Conservation (phyloP, 23 red algal species). For the Cyanidiococcus yangmingshanensis region DNA sequence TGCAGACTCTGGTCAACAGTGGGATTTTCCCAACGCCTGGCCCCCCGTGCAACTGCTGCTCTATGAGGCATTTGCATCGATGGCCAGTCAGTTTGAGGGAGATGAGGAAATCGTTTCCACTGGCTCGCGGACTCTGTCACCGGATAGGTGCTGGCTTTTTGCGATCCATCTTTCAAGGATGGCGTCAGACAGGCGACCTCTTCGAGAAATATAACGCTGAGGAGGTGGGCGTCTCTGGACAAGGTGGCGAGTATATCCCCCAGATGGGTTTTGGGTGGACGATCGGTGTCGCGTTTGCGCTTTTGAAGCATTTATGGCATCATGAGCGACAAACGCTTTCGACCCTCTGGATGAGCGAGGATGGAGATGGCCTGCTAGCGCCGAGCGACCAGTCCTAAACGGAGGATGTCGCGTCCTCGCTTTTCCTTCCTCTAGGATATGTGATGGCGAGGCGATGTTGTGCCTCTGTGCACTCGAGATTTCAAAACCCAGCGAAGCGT, state of each 20-base stretch:
- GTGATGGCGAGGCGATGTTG: no score
- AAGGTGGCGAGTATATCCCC: slow-evolving; percentile 64
- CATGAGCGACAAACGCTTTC: not conserved
- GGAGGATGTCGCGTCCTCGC: no score
- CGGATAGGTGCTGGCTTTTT: slow-evolving; percentile 46
- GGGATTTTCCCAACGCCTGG: slow-evolving; percentile 91
- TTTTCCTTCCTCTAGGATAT: no score
- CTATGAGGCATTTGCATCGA: slow-evolving; percentile 28
- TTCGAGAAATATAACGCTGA: slow-evolving; percentile 76
- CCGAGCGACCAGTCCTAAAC: no score
- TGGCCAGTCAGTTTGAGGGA: slow-evolving; percentile 7
- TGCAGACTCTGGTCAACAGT: slow-evolving; percentile 48
- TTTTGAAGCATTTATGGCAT: slow-evolving; percentile 24
- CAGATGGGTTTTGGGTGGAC: slow-evolving; percentile 98
- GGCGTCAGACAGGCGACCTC: slow-evolving; percentile 44
- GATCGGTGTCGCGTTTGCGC: slow-evolving; percentile 54
- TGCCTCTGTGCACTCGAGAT: no score
- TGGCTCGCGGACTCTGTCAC: slow-evolving; percentile 22
- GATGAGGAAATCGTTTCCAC: slow-evolving; percentile 21
- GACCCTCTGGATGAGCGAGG: not conserved
- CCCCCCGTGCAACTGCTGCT: slow-evolving; percentile 56
- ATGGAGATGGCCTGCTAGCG: no score
- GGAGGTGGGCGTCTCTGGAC: slow-evolving; percentile 25
- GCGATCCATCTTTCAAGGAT: slow-evolving; percentile 32
- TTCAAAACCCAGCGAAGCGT: no score